phyloP scores from a whole-genome alignment of 108 stramenopile genomes.

The Conticribra weissflogii region DNA sequence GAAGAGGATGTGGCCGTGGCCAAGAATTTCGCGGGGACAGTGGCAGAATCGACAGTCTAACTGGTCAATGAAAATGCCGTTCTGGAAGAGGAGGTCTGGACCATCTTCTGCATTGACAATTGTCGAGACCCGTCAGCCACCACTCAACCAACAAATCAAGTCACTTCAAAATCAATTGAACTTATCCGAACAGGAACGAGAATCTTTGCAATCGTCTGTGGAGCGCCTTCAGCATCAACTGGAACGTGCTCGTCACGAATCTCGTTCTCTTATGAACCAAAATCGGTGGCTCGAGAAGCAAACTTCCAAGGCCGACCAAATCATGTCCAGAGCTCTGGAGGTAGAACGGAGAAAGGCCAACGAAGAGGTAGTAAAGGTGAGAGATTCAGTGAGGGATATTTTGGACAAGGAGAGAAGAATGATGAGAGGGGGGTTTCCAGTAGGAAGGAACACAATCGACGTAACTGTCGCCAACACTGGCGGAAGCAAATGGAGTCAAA shows the following conservation, averaged over 20 bases:
- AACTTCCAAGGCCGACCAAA: constrained; percentile 27
- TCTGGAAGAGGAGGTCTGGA: no score
- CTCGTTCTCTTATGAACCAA: constrained; percentile 17
- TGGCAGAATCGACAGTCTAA: neutral
- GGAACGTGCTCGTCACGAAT: constrained; percentile 27
- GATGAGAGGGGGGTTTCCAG: constrained; percentile 25
- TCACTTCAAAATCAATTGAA: constrained; percentile 30
- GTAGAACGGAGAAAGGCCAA: constrained; percentile 33
- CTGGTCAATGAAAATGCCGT: constrained; percentile 25
- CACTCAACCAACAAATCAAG: constrained; percentile 17
- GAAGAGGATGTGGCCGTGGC: neutral
- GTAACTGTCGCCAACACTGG: neutral
- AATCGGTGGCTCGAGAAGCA: constrained; percentile 38
- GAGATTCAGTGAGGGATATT: constrained; percentile 27
- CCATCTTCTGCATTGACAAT: constrained; percentile 27
- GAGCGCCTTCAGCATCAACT: constrained; percentile 24
- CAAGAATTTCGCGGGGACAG: neutral
- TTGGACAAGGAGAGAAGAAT: constrained; percentile 28
- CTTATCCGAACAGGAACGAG: constrained; percentile 40
- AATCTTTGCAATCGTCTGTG: constrained; percentile 21
- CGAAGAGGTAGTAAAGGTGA: constrained; percentile 25
- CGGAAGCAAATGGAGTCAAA: no score
- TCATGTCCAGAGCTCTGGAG: constrained; percentile 16
- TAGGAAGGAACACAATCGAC: neutral
- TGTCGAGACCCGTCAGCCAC: no score